Evolutionary conservation across 768 basidiomycete genomes (phyloP), one percentile per base, ranked within the genome.

Genomic region (Lyophyllum atratum): DNA sequence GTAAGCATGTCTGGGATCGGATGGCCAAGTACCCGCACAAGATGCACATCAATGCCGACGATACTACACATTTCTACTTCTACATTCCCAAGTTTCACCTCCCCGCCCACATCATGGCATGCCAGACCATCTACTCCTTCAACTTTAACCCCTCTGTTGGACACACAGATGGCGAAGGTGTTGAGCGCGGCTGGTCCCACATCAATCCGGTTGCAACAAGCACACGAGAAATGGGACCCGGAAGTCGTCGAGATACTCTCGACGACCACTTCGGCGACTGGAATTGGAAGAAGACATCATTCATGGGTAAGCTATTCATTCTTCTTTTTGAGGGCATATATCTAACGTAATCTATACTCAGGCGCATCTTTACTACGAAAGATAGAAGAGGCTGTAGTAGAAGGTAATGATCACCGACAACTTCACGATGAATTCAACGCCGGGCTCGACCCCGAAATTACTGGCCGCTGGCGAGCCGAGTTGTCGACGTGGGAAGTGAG

Each of bases 181-280:
- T 66, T 10, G 74, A 76, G 56, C 54, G 68, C 4, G 62, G 60
- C 0, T 76, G 72, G 72, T 58, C 70, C 0, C 34, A 62, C n/a
- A 64, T 68, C 29, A 72, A 74, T 55, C 59, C 58, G 0, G 44
- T 67, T 0, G 66, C 72, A 7, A 42, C 48, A 8, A 71, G 71
- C 34, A 73, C 72, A 4, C 49, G 61, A 15, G 74, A 74, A 61
- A 76, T 77, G 75, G 73, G 72, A 3, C 68, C 69, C 9, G 72
- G 70, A 2, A 58, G 60, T 8, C 56, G 68, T 11, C 54, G 61
- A 6, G 69, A 72, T 26, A 62, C 49, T 0, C 24, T 74, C 1
- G 64, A 72, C 31, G 63, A 66, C 33, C 68, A 70, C n/a, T n/a
- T n/a, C n/a, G n/a, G n/a, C n/a, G n/a, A n/a, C n/a, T n/a, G n/a